Evolutionary conservation across 805 yeast species (phyloP), one percentile per base, ranked within the genome.

Genomic region (Monosporozyma servazzii): DNA sequence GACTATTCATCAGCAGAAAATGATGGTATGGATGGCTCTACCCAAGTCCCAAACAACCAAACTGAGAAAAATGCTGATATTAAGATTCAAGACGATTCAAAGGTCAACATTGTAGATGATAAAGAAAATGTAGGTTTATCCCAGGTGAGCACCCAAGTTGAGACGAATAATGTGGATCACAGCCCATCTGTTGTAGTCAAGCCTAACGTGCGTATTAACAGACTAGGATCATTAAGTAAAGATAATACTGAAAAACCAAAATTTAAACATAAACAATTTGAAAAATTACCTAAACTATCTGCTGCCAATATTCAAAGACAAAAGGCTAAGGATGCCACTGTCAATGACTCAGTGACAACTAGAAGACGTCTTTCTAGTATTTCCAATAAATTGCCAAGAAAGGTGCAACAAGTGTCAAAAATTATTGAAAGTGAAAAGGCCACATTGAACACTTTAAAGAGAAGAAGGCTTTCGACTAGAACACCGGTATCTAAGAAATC

Each of bases 391-490:
- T 11, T 41, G 9, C 37, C 20, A 60, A 60, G 45, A 61, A 61
- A 47, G 53, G 50, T 10, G 56, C 58, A 48, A 52, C 57, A 21
- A 49, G 55, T 44, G 55, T 55, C 39, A 7, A 40, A 36, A 17
- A 20, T 48, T 11, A 56, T 58, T 41, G 53, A 65, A 3, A 58
- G 57, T 18, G 69, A 67, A 53, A 51, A 60, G 8, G 54, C 65
- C 1, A 49, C 52, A 29, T 55, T 67, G 18, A 59, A 61, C 45
- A 58, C 67, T 1, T 53, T 66, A 21, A 67, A 67, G 45, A 62
- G 62, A 51, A 58, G 67, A 20, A 53, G 67, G 41, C 56, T 61
- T 58, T 59, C 66, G 2, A 48, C 62, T 5, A 56, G 62, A 47
- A 54, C 65, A 7, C 45, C 56, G 11, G 39, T 47, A 9, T 55